Conservation (phyloP, 2,329 filamentous ascomycete genomes). For the Trichophyton simii region DNA sequence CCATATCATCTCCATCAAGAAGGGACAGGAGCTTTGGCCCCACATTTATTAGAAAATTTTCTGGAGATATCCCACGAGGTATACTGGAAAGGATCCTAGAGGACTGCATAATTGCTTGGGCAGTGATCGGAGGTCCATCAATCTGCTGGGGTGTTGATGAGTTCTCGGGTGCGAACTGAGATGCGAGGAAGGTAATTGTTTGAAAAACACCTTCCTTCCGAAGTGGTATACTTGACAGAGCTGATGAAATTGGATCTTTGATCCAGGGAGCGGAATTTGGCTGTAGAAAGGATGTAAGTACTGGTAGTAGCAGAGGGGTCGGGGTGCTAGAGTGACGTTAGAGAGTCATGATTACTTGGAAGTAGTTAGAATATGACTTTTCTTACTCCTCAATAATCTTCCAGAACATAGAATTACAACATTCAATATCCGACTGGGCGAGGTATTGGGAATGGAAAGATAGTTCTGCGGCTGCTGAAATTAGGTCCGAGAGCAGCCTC, state of each 20-base stretch:
- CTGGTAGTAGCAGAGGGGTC: conserved; percentile 24
- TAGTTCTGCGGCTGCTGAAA: conserved; percentile 28
- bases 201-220: conserved; percentile 31
- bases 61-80: conserved; percentile 26
- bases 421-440: conserved; percentile 10
- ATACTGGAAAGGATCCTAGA: conserved; percentile 32
- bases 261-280: conserved; percentile 28
- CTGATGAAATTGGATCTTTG: conserved; percentile 24
- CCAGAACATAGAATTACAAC: conserved; percentile 18
- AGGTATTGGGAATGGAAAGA: conserved; percentile 25
- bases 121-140: conserved; percentile 29
- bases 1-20: conserved; percentile 29
- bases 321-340: conserved; percentile 16
- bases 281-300: conserved; percentile 28
- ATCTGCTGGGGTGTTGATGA: conserved; percentile 21
- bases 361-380: neutral
- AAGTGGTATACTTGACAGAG: conserved; percentile 29
- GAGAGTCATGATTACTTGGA: neutral
- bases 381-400: conserved; percentile 27
- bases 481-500: conserved; percentile 31
- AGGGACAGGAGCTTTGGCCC: conserved; percentile 29
- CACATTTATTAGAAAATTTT: conserved; percentile 27
- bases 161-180: conserved; percentile 28
- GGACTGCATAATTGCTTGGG: conserved; percentile 34
- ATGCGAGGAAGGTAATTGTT: conserved; percentile 31